Conservation (phyloP, 192 early-diverging fungal species). For the Podila epicladia region DNA sequence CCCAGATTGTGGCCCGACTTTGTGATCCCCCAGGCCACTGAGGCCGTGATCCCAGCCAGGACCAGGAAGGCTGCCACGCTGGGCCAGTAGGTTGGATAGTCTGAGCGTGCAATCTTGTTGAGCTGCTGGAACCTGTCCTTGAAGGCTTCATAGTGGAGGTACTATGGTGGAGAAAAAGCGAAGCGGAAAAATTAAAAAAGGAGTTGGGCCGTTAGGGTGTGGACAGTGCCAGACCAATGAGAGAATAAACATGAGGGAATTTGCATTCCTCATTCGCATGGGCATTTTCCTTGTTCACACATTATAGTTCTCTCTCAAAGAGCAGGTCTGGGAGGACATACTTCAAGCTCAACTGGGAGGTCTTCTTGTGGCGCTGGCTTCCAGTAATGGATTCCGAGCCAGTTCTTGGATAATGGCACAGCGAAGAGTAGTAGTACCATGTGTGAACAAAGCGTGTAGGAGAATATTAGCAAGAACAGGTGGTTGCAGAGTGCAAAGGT, state of each 20-base stretch:
- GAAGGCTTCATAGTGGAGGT: slow-evolving; percentile 28
- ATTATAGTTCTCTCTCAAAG: too few species aligned
- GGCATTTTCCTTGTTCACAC: too few species aligned
- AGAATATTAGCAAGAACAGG: background rate
- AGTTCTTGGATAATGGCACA: slow-evolving; percentile 20
- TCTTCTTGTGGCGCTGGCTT: slow-evolving; percentile 10
- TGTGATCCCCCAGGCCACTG: slow-evolving; percentile 1
- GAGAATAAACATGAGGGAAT: too few species aligned
- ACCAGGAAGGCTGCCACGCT: slow-evolving; percentile 2
- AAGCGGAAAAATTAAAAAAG: too few species aligned
- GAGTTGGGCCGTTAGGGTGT: too few species aligned
- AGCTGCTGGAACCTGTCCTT: slow-evolving; percentile 23
- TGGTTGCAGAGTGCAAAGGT: background rate
- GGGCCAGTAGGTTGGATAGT: slow-evolving; percentile 34
- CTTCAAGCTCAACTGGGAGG: slow-evolving; percentile 26
- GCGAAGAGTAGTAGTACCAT: slow-evolving; percentile 31
- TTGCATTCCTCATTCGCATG: too few species aligned
- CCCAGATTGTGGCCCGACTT: slow-evolving; percentile 13
- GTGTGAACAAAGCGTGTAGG: background rate
- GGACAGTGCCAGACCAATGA: too few species aligned
- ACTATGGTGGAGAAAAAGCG: slow-evolving; percentile 9
- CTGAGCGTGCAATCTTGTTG: slow-evolving; percentile 13
- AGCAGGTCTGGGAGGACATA: background rate
- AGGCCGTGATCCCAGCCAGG: background rate
- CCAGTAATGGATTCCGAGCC: slow-evolving; percentile 21